Percentiles rank a stretch among this genome's conserved stretches.
Conservation (phyloP, 441 rosid genomes). For the Lepidium campestre region DNA sequence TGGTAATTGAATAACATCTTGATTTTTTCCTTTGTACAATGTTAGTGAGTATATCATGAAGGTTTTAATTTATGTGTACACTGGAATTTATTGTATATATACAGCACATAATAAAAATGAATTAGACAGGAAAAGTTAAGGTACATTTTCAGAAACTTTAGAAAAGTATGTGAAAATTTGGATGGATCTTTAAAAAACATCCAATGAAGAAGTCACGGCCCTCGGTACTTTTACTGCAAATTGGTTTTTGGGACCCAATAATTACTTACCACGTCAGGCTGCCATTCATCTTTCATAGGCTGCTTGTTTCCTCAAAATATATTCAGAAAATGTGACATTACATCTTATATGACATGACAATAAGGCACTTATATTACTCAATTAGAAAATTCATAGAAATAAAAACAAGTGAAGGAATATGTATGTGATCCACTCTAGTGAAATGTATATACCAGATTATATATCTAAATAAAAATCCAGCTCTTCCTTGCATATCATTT, state of each 20-base stretch:
- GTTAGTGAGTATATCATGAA: background rate
- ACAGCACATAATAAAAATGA: background rate
- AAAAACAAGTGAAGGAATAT: background rate
- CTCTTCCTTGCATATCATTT: constrained; percentile 1
- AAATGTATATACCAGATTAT: background rate
- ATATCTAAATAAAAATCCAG: background rate
- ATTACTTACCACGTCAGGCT: background rate
- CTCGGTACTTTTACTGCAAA: background rate
- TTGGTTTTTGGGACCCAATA: background rate
- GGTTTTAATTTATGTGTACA: background rate
- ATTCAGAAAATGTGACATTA: background rate
- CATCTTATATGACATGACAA: background rate
- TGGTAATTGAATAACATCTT: background rate
- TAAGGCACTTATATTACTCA: background rate
- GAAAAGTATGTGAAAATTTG: background rate
- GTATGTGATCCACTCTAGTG: background rate
- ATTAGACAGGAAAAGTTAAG: background rate
- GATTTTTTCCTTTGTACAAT: background rate
- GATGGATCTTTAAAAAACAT: background rate
- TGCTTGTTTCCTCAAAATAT: background rate
- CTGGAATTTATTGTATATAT: background rate
- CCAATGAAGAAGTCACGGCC: background rate
- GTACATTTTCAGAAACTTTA: background rate
- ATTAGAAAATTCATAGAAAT: background rate
- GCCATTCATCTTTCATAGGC: background rate